Evolutionary conservation across 306 rosid genomes (phyloP).

Genomic region (Vicia sativa): DNA sequence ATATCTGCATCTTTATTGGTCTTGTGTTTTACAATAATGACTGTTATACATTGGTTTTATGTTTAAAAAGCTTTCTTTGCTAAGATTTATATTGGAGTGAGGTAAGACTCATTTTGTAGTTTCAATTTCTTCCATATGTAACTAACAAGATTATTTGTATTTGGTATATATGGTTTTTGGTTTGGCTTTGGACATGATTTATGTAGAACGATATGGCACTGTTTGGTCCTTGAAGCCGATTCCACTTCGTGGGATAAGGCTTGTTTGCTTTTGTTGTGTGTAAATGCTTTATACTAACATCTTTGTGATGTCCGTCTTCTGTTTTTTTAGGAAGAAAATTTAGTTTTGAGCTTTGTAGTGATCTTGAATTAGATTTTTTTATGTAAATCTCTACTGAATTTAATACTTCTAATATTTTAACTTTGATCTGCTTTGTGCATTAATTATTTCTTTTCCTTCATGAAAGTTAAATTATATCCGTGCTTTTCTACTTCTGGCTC

Average conservation of each 20-base stretch:
- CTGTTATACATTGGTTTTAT: neutral
- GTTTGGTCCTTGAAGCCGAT: neutral
- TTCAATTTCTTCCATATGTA: constrained; percentile 29
- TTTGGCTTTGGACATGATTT: constrained; percentile 3
- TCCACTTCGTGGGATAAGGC: neutral
- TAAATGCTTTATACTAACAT: constrained; percentile 1
- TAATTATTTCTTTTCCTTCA: neutral
- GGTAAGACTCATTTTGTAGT: constrained; percentile 9
- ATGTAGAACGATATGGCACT: neutral
- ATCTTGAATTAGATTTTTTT: constrained; percentile 1
- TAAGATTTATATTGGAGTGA: constrained; percentile 20
- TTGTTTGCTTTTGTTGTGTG: neutral
- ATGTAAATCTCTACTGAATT: constrained; percentile 8
- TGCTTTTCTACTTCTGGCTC: neutral
- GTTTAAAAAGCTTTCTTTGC: constrained; percentile 5
- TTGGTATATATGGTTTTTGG: constrained; percentile 19
- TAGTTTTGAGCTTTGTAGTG: constrained; percentile 11
- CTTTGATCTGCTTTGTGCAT: constrained; percentile 3
- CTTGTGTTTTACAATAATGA: constrained; percentile 13
- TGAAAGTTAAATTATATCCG: neutral
- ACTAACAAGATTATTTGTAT: neutral
- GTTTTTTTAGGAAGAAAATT: neutral
- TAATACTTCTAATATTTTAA: neutral
- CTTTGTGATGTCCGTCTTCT: constrained; percentile 1
- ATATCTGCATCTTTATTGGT: constrained; percentile 21